phyloP scores from a whole-genome alignment of 192 early-diverging fungal species.

The Lunasporangiospora selenospora region DNA sequence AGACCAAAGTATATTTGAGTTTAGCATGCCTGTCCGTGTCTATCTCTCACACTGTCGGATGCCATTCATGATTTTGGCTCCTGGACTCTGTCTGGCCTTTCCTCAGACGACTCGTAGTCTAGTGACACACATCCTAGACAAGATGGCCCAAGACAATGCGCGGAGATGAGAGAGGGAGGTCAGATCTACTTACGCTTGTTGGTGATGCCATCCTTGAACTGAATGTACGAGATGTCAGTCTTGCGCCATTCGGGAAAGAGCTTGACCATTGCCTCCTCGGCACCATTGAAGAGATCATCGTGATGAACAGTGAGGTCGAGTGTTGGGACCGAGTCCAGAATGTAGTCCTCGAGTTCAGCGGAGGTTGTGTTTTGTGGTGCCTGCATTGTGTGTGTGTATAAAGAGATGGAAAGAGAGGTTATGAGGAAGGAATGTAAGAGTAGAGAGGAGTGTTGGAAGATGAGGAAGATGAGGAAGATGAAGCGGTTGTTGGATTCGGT shows the following conservation, averaged over 20 bases:
- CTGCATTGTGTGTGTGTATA: conserved; percentile 19
- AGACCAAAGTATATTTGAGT: too few species aligned
- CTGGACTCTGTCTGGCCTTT: too few species aligned
- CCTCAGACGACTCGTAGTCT: too few species aligned
- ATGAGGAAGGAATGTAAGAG: not conserved
- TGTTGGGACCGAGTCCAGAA: conserved; percentile 25
- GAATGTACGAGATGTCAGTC: conserved; percentile 62
- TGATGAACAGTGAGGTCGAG: conserved; percentile 62
- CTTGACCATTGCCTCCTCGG: conserved; percentile 53
- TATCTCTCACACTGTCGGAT: too few species aligned
- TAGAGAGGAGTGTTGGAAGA: not conserved
- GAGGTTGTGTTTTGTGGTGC: conserved; percentile 26
- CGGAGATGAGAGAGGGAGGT: too few species aligned
- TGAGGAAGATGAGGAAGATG: not conserved
- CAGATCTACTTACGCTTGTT: conserved; percentile 79
- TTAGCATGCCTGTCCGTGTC: too few species aligned
- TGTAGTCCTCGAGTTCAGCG: conserved; percentile 33
- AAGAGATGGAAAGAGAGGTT: not conserved
- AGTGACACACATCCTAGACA: too few species aligned
- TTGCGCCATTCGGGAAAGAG: conserved; percentile 70
- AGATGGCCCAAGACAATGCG: too few species aligned
- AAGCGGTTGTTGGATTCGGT: not conserved
- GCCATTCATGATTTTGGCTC: too few species aligned
- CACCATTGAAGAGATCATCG: conserved; percentile 68
- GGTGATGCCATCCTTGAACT: conserved; percentile 85